Base-by-base conservation (phyloP, 805 yeast species). In the Ogataea ramenticola region DNA sequence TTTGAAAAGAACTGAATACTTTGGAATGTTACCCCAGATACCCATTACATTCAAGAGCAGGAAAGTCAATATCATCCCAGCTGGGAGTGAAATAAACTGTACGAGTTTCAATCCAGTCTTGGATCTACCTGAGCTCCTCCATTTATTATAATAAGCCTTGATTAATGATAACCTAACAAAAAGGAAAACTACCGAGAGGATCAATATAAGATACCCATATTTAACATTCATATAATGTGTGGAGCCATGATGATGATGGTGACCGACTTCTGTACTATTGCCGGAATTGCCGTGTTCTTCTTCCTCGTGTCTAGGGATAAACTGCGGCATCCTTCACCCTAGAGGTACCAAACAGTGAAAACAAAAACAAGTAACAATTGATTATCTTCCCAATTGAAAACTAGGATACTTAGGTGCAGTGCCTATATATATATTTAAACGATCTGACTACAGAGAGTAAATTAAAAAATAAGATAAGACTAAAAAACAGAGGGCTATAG, bases 201-300 rank as follows among this genome's bases (percentile, higher is more conserved):
- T 52, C 7, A 82, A 57, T 0, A 79, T 58, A 12, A 71, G 52
- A 51, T 78, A 76, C 0, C 91, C 93, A 54, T 76, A 83, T 40
- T 73, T 72, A 39, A 80, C 53, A 54, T 83, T 83, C 36, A 73
- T 74, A 44, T 51, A 68, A 54, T 83, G 89, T 33, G 70, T 71
- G 22, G 58, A 17, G n/a, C n/a, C n/a, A 20, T 34, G 37, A 12
- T 34, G 37, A 7, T 10, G 10, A 19, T 34, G 24, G 5, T 5
- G 7, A 7, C 15, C 6, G 3, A 56, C 14, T 72, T 78, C 52
- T 80, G 87, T 34, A 86, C 62, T 43, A 51, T 53, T 2, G 43
- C 34, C 14, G 53, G 36, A 10, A 41, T 45, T 27, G 41, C 21
- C 14, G 24, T 38, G 32, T 36, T 36, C 38, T 7, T 15, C 38